phyloP scores from a whole-genome alignment of 2,329 filamentous ascomycete genomes.

The Penicillium occitanis region DNA sequence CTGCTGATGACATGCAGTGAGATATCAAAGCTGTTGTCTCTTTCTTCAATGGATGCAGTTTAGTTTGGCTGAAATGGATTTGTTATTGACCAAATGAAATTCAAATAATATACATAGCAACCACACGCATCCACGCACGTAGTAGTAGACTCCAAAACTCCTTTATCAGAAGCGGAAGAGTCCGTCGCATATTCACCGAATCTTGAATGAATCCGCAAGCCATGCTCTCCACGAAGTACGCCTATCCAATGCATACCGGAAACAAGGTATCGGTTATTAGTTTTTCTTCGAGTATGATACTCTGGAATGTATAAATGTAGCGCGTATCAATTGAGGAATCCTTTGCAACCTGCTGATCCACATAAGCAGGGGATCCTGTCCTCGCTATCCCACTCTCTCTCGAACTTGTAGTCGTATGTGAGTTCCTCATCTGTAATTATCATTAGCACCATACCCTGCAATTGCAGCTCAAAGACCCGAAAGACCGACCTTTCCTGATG shows the following conservation, averaged over 20 bases:
- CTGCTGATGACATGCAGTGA: background rate
- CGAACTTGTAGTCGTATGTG: constrained; percentile 99
- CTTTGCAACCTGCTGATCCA: constrained; percentile 93
- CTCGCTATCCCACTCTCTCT: constrained; percentile 89
- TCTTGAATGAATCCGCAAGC: background rate
- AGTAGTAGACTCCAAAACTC: constrained; percentile 7
- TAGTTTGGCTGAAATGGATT: background rate
- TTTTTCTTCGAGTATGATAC: constrained; percentile 6
- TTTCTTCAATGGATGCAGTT: background rate
- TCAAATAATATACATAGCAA: constrained; percentile 5
- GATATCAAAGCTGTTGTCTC: background rate
- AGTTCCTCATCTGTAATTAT: constrained; percentile 80
- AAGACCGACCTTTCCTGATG: constrained; percentile 84
- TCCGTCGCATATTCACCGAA: background rate
- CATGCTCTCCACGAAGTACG: constrained; percentile 16
- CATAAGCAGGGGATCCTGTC: constrained; percentile 97
- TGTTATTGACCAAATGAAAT: background rate
- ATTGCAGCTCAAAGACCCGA: background rate
- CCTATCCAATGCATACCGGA: constrained; percentile 19
- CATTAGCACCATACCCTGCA: constrained; percentile 20
- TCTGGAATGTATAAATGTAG: background rate
- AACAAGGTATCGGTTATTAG: background rate
- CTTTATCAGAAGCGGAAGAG: constrained; percentile 5
- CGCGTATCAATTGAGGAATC: constrained; percentile 81
- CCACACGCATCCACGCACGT: constrained; percentile 3